These are phyloP conservation scores for Kingdonia uniflora DNA, from an alignment of 164 flowering plant genomes.

Conservation along the genomic window DNA sequence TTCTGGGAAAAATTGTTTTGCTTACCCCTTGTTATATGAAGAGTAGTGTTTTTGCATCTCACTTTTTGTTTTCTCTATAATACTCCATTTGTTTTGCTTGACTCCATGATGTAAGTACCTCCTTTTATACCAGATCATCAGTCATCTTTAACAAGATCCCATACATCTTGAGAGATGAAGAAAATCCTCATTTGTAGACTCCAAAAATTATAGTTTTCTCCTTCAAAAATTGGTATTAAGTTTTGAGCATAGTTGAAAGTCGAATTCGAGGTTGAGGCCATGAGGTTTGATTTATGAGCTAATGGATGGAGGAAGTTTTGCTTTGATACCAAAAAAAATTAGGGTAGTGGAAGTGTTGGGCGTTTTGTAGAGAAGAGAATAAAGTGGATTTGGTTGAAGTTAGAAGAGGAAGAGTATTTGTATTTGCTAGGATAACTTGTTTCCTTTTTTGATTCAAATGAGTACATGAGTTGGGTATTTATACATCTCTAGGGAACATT, in stretches of 20 bases:
- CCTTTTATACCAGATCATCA: neutral
- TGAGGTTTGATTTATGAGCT: neutral
- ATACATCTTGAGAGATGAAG: conserved; percentile 9
- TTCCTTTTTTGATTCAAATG: no score
- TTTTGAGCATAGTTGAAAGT: neutral
- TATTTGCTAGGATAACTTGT: neutral
- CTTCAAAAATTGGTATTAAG: conserved; percentile 3
- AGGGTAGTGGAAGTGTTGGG: neutral
- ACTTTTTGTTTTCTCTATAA: conserved; percentile 7
- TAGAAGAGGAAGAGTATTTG: neutral
- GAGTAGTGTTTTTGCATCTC: conserved; percentile 6
- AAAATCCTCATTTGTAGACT: conserved; percentile 5
- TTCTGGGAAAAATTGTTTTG: conserved; percentile 3
- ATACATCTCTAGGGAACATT: neutral
- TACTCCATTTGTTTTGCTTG: conserved; percentile 3
- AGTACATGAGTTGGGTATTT: no score
- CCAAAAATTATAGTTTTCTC: conserved; percentile 11
- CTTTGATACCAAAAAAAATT: neutral
- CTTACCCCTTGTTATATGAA: conserved; percentile 14
- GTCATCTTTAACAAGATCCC: conserved; percentile 5
- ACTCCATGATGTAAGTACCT: neutral
- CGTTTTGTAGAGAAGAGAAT: no score
- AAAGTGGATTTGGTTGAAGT: neutral
- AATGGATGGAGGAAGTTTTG: neutral
- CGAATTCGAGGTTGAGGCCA: neutral